Evolutionary conservation across 2,329 filamentous ascomycete species (phyloP).

Genomic region (Aspergillus unguis): DNA sequence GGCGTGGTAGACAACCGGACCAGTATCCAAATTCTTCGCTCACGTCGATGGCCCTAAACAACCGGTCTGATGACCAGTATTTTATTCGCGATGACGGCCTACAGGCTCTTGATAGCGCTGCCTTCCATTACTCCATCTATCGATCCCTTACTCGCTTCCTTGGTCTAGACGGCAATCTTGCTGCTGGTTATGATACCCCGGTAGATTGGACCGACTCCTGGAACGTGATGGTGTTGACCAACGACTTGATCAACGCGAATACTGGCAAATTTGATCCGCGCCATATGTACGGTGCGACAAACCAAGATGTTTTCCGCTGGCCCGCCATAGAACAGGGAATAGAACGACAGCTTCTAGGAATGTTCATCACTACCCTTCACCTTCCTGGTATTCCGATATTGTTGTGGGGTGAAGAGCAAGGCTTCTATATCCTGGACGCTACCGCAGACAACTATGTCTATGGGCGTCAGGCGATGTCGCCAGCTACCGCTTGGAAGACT

Average conservation of each 20-base stretch:
- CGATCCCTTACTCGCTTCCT: slow-evolving; percentile 60
- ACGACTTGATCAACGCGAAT: slow-evolving; percentile 60
- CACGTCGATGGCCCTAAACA: slow-evolving; percentile 49
- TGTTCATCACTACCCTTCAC: slow-evolving; percentile 58
- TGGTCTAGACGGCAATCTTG: slow-evolving; percentile 57
- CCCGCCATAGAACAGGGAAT: slow-evolving; percentile 57
- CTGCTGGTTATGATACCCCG: slow-evolving; percentile 53
- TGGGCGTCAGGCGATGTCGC: slow-evolving; percentile 61
- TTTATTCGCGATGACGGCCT: slow-evolving; percentile 54
- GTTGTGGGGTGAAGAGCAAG: slow-evolving; percentile 65
- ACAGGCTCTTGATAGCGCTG: slow-evolving; percentile 57
- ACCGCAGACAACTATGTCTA: slow-evolving; percentile 64
- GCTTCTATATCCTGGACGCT: slow-evolving; percentile 62
- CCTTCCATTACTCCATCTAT: slow-evolving; percentile 64
- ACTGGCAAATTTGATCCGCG: slow-evolving; percentile 62
- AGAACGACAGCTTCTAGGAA: slow-evolving; percentile 55
- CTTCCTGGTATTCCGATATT: slow-evolving; percentile 61
- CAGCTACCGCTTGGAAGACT: slow-evolving; percentile 60
- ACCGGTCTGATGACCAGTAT: slow-evolving; percentile 40
- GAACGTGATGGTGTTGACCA: slow-evolving; percentile 56
- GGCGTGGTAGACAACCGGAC: slow-evolving; percentile 57
- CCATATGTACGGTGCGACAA: slow-evolving; percentile 63
- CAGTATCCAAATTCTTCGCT: slow-evolving; percentile 49
- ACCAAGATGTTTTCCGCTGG: slow-evolving; percentile 66
- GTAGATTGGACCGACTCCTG: slow-evolving; percentile 56